Evolutionary conservation across 371 early-diverging fungal species (phyloP).

Genomic region (Zychaea mexicana): DNA sequence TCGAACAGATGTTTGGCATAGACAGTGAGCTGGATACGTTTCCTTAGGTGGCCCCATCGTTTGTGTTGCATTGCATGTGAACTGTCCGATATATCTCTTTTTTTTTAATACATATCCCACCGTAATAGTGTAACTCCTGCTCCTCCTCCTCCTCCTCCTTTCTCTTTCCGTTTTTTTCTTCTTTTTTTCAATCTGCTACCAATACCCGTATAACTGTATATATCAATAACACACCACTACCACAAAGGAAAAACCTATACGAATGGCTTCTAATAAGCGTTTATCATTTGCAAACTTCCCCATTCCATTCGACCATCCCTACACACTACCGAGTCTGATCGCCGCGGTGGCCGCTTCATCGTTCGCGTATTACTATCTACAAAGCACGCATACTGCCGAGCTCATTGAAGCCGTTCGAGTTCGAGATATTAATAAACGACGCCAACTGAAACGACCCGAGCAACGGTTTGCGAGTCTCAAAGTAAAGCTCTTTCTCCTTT

Average conservation of each 20-base stretch:
- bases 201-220: too few species aligned
- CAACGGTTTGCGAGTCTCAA: conserved; percentile 48
- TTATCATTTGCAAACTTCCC: conserved; percentile 51
- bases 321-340: conserved; percentile 42
- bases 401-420: conserved; percentile 46
- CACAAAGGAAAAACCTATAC: neutral
- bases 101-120: neutral
- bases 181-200: neutral
- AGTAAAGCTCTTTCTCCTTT: conserved; percentile 6
- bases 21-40: conserved; percentile 82
- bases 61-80: neutral
- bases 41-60: conserved; percentile 20
- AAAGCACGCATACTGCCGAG: conserved; percentile 39
- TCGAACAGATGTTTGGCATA: conserved; percentile 78
- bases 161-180: neutral
- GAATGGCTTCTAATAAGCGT: conserved; percentile 30
- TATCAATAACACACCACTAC: neutral
- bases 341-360: conserved; percentile 45
- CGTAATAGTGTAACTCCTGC: neutral
- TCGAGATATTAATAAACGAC: conserved; percentile 36
- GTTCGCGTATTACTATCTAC: conserved; percentile 44
- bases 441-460: conserved; percentile 34
- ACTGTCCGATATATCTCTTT: neutral
- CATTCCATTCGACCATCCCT: conserved; percentile 57
- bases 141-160: neutral